Evolutionary conservation across 768 basidiomycete genomes (phyloP).

Genomic region (Phylloporus rhodoxanthus): DNA sequence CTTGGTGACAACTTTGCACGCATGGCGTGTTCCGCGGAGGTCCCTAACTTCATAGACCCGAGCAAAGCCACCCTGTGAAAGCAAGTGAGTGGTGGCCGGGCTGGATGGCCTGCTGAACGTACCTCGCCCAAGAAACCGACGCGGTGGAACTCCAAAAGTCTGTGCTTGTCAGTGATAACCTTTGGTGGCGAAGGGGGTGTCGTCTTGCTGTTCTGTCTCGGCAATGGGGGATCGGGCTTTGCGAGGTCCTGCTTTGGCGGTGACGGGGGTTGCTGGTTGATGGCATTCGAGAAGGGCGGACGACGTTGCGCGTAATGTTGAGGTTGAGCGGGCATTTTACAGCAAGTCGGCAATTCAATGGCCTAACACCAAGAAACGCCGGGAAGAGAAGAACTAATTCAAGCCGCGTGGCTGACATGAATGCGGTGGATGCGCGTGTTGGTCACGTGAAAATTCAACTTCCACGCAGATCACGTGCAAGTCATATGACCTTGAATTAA

Average conservation of each 20-base stretch:
- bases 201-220: conserved; percentile 78
- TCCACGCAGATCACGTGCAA: conserved; percentile 17
- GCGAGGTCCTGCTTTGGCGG: conserved; percentile 37
- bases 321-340: conserved; percentile 30
- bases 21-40: conserved; percentile 52
- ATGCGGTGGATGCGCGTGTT: conserved; percentile 20
- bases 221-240: conserved; percentile 58
- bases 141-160: conserved; percentile 53
- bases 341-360: conserved; percentile 28
- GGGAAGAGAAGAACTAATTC: background rate
- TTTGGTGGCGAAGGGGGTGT: conserved; percentile 77
- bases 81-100: background rate
- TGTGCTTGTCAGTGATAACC: conserved; percentile 61
- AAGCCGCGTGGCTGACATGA: conserved; percentile 12
- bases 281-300: conserved; percentile 40
- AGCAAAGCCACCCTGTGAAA: conserved; percentile 79
- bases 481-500: conserved; percentile 9
- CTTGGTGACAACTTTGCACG: conserved; percentile 96
- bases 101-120: background rate
- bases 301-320: conserved; percentile 27
- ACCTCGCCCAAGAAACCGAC: conserved; percentile 91
- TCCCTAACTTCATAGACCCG: conserved; percentile 95
- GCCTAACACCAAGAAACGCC: conserved; percentile 45
- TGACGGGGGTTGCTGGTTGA: conserved; percentile 31
- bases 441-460: conserved; percentile 29